Evolutionary conservation across 2,329 filamentous ascomycete genomes (phyloP).

Genomic region (Aspergillus floridensis): DNA sequence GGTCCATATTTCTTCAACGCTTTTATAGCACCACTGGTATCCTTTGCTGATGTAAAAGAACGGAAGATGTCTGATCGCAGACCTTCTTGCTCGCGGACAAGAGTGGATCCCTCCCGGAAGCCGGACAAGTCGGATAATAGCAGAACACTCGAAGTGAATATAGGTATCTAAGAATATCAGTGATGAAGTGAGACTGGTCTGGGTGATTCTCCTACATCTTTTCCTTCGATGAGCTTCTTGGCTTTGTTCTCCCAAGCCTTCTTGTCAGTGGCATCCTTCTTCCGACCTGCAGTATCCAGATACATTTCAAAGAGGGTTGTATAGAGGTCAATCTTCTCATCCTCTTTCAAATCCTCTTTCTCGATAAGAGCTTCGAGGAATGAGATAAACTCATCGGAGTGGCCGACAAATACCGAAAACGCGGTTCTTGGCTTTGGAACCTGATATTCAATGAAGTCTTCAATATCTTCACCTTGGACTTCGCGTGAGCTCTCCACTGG

Average conservation of each 20-base stretch:
- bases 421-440: constrained; percentile 81
- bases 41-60: constrained; percentile 87
- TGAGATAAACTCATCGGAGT: constrained; percentile 83
- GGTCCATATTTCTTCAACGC: constrained; percentile 88
- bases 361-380: constrained; percentile 87
- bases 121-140: constrained; percentile 87
- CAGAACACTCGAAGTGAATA: constrained; percentile 92
- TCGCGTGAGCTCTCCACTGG: constrained; percentile 27
- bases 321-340: constrained; percentile 80
- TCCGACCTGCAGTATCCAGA: constrained; percentile 77
- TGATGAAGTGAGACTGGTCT: background rate
- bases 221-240: constrained; percentile 79
- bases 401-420: constrained; percentile 95
- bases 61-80: constrained; percentile 94
- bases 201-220: constrained; percentile 52
- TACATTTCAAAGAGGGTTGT: constrained; percentile 99
- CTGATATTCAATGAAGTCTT: constrained; percentile 62
- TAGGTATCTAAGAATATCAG: constrained; percentile 55
- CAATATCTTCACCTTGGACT: constrained; percentile 25
- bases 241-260: constrained; percentile 88
- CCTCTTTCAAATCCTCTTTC: constrained; percentile 66
- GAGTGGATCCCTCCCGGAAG: constrained; percentile 83
- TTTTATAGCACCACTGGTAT: constrained; percentile 85
- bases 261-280: constrained; percentile 63
- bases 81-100: constrained; percentile 91